Percentiles rank a stretch among this genome's conserved stretches.
phyloP scores from a whole-genome alignment of 108 stramenopile genomes.

The Fistulifera solaris region DNA sequence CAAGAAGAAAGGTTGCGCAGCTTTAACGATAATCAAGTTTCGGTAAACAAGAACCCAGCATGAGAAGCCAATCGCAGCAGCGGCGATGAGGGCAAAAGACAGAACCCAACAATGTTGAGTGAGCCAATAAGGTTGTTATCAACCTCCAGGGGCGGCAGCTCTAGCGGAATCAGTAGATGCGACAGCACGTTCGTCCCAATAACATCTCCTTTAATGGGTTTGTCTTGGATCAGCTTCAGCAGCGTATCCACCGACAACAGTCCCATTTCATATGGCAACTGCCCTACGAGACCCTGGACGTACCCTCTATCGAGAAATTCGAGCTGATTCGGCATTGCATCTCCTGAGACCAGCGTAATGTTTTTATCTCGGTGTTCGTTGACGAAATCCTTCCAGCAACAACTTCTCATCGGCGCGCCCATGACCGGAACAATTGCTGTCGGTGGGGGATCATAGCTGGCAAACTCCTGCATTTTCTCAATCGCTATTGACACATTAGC shows the following conservation, averaged over 20 bases:
- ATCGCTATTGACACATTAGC: neutral
- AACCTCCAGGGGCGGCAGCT: conserved; percentile 3
- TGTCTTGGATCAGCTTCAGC: neutral
- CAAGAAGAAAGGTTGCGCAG: conserved; percentile 34
- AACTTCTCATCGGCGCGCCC: neutral
- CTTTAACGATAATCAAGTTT: conserved; percentile 16
- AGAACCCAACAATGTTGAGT: conserved; percentile 6
- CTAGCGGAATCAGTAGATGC: conserved; percentile 19
- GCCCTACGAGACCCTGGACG: conserved; percentile 27
- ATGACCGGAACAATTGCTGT: conserved; percentile 1
- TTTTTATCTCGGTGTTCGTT: conserved; percentile 1
- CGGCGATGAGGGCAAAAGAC: conserved; percentile 7
- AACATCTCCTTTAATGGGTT: too few relatives aligned
- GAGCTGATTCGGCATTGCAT: conserved; percentile 15
- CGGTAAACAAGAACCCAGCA: conserved; percentile 12
- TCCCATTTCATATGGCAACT: conserved; percentile 28
- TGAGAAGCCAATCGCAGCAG: conserved; percentile 1
- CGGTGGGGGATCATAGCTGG: neutral
- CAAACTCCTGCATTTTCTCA: conserved; percentile 1
- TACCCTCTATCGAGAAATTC: conserved; percentile 16
- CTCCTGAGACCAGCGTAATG: conserved; percentile 7
- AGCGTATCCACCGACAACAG: neutral
- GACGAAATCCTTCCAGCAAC: neutral
- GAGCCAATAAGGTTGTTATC: conserved; percentile 4
- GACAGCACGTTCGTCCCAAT: conserved; percentile 14